These are phyloP conservation scores for Barnettozyma siamensis DNA, from an alignment of 805 yeast genomes.

Conservation along the genomic window DNA sequence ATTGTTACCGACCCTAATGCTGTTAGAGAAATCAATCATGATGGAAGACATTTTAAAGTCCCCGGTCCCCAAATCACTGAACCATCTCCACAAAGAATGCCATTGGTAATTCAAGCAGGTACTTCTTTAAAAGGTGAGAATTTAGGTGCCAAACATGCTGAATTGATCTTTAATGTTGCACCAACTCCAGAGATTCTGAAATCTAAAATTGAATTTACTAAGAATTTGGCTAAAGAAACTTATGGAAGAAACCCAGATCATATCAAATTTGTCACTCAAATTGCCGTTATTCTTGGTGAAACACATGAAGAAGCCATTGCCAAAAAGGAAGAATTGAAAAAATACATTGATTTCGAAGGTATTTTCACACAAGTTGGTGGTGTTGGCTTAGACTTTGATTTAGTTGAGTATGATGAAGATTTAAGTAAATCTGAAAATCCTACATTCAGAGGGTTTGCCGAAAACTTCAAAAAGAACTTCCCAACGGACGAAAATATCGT, in stretches of 20 bases:
- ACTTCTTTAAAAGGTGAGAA: constrained; percentile 31
- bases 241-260: constrained; percentile 18
- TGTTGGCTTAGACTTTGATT: constrained; percentile 34
- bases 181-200: constrained; percentile 27
- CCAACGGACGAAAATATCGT: constrained; percentile 11
- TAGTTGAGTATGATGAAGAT: constrained; percentile 32
- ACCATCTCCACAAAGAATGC: constrained; percentile 36
- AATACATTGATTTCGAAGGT: constrained; percentile 32
- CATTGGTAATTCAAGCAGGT: constrained; percentile 36
- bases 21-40: constrained; percentile 30
- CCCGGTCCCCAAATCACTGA: constrained; percentile 33
- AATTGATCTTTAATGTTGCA: constrained; percentile 31
- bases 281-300: constrained; percentile 24
- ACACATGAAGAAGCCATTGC: constrained; percentile 34
- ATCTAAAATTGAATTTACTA: constrained; percentile 20
- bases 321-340: constrained; percentile 26
- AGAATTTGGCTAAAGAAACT: constrained; percentile 26
- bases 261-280: constrained; percentile 15
- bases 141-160: constrained; percentile 35
- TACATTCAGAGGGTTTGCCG: constrained; percentile 23
- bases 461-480: constrained; percentile 21
- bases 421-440: constrained; percentile 23
- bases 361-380: constrained; percentile 36
- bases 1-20: constrained; percentile 29
- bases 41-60: constrained; percentile 18